These are phyloP conservation scores for Alternaria sp. DNA, from an alignment of 2,329 filamentous ascomycete species.

Conservation along the genomic window DNA sequence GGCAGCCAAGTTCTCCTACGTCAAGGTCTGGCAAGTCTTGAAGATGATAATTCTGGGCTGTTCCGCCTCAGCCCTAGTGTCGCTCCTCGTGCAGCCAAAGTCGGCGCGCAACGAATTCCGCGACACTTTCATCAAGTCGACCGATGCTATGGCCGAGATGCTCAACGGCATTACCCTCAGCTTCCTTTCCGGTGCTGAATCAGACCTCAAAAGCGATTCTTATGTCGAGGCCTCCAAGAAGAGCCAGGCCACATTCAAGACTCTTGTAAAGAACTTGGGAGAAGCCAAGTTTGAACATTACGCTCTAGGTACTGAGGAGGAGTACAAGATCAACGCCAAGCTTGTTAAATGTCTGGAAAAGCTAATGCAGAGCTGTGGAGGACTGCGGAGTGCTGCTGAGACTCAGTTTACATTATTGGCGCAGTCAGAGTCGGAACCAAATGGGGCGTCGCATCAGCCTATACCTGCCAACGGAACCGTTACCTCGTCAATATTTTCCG, in stretches of 20 bases:
- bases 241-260: slow-evolving; percentile 73
- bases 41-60: slow-evolving; percentile 66
- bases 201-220: slow-evolving; percentile 73
- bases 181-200: slow-evolving; percentile 84
- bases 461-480: slow-evolving; percentile 30
- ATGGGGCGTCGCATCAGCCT: slow-evolving; percentile 22
- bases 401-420: slow-evolving; percentile 87
- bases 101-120: slow-evolving; percentile 79
- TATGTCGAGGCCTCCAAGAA: slow-evolving; percentile 69
- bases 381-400: slow-evolving; percentile 85
- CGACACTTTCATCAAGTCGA: slow-evolving; percentile 76
- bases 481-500: slow-evolving; percentile 37
- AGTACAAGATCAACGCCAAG: slow-evolving; percentile 80
- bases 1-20: slow-evolving; percentile 79
- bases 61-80: slow-evolving; percentile 59
- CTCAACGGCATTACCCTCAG: slow-evolving; percentile 81
- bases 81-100: slow-evolving; percentile 78
- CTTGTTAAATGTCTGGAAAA: slow-evolving; percentile 86
- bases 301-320: slow-evolving; percentile 77
- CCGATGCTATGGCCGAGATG: slow-evolving; percentile 81
- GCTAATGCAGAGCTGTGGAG: slow-evolving; percentile 88
- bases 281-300: slow-evolving; percentile 94
- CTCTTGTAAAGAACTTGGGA: slow-evolving; percentile 78
- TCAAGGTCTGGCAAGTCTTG: slow-evolving; percentile 77
- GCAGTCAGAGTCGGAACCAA: slow-evolving; percentile 58